phyloP scores from a whole-genome alignment of 2,329 filamentous ascomycete species.

The Venturiaceae sp. region DNA sequence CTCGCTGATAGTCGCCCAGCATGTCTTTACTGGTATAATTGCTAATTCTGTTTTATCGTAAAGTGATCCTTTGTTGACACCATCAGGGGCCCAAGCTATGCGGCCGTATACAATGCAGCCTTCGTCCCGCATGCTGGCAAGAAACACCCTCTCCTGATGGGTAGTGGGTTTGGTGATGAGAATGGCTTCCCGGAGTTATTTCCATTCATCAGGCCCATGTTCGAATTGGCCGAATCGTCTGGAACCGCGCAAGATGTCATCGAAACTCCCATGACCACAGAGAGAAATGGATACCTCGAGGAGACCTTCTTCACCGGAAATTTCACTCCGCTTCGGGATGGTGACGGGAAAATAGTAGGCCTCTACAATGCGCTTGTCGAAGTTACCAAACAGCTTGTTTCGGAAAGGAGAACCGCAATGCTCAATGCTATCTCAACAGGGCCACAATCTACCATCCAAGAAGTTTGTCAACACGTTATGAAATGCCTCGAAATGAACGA shows the following conservation, averaged over 20 bases:
- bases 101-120: not conserved
- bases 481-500: slow-evolving; percentile 1
- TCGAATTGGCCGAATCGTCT: slow-evolving; percentile 6
- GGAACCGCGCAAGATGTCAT: slow-evolving; percentile 7
- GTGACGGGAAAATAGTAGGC: slow-evolving; percentile 6
- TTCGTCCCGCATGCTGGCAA: not conserved
- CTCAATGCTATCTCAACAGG: not conserved
- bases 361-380: slow-evolving; percentile 11
- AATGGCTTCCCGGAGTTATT: slow-evolving; percentile 9
- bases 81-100: not conserved
- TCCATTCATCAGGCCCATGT: slow-evolving; percentile 7
- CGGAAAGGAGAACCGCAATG: slow-evolving; percentile 9
- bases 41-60: not conserved
- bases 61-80: not conserved
- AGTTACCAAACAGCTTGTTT: slow-evolving; percentile 10
- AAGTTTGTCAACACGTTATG: not conserved
- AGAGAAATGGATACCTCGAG: slow-evolving; percentile 8
- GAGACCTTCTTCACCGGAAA: slow-evolving; percentile 10
- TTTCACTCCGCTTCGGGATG: slow-evolving; percentile 9
- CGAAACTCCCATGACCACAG: slow-evolving; percentile 9
- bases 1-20: not conserved
- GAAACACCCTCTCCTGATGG: slow-evolving; percentile 8
- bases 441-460: not conserved
- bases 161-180: slow-evolving; percentile 2
- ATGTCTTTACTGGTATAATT: not conserved